Conservation (phyloP, 2,329 filamentous ascomycete species). For the Pseudocercospora fuligena region DNA sequence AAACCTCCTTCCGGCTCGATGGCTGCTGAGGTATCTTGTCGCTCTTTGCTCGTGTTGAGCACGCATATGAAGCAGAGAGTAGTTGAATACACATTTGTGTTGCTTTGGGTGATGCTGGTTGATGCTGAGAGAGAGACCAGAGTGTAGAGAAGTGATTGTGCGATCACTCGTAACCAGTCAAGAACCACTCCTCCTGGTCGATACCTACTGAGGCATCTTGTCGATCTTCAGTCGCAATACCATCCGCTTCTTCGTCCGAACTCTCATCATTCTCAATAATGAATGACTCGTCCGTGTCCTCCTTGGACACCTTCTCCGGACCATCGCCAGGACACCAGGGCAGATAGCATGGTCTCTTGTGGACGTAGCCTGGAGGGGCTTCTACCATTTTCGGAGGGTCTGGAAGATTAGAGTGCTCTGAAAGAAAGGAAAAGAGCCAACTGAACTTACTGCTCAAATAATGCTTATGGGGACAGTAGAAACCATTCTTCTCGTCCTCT, state of each 20-base stretch:
- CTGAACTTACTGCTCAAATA: conserved; percentile 12
- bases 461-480: conserved; percentile 22
- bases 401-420: neutral
- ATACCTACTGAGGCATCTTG: no score
- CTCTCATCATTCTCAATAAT: neutral
- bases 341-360: conserved; percentile 17
- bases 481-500: conserved; percentile 4
- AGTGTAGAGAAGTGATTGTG: no score
- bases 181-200: no score
- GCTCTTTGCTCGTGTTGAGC: no score
- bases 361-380: conserved; percentile 27
- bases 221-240: neutral
- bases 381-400: conserved; percentile 23
- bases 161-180: no score
- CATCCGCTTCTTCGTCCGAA: neutral
- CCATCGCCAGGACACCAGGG: conserved; percentile 34
- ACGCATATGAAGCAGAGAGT: no score
- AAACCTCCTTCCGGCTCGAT: no score
- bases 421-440: neutral
- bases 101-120: no score
- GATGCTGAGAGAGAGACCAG: no score
- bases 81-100: no score
- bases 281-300: neutral
- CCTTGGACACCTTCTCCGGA: neutral
- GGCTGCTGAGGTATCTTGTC: no score